These are phyloP conservation scores for Daldinia sp. DNA, from an alignment of 2,329 filamentous ascomycete species.

Conservation along the genomic window DNA sequence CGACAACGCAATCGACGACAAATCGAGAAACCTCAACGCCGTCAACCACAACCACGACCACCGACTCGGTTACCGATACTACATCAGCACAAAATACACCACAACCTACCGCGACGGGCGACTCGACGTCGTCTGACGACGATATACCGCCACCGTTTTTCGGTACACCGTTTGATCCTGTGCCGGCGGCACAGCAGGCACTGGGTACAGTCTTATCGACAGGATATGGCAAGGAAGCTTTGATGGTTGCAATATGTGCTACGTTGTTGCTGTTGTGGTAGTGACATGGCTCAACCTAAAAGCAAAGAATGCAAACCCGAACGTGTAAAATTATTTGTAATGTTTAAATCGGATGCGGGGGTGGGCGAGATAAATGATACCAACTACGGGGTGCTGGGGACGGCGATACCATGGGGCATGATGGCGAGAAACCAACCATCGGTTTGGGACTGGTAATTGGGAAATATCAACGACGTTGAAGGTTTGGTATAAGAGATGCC, in stretches of 20 bases:
- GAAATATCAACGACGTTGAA: conserved; percentile 16
- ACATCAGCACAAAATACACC: conserved; percentile 28
- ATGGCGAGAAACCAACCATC: not conserved
- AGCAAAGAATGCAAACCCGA: conserved; percentile 19
- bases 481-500: conserved; percentile 27
- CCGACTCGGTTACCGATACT: conserved; percentile 11
- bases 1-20: conserved; percentile 29
- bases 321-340: conserved; percentile 33
- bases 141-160: conserved; percentile 28
- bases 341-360: conserved; percentile 32
- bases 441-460: conserved; percentile 1
- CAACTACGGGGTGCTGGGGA: conserved; percentile 14
- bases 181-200: conserved; percentile 28
- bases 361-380: conserved; percentile 11
- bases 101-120: conserved; percentile 27
- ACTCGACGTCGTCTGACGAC: conserved; percentile 23
- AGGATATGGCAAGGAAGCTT: conserved; percentile 19
- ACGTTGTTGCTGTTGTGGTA: conserved; percentile 31
- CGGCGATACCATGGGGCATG: not conserved
- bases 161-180: conserved; percentile 36
- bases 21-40: conserved; percentile 17
- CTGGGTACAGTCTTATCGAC: conserved; percentile 7
- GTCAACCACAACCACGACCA: conserved; percentile 2
- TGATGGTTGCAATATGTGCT: conserved; percentile 24
- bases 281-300: not conserved